Evolutionary conservation across 2,329 filamentous ascomycete genomes (phyloP).

Genomic region (Pyrenochaeta sp.): DNA sequence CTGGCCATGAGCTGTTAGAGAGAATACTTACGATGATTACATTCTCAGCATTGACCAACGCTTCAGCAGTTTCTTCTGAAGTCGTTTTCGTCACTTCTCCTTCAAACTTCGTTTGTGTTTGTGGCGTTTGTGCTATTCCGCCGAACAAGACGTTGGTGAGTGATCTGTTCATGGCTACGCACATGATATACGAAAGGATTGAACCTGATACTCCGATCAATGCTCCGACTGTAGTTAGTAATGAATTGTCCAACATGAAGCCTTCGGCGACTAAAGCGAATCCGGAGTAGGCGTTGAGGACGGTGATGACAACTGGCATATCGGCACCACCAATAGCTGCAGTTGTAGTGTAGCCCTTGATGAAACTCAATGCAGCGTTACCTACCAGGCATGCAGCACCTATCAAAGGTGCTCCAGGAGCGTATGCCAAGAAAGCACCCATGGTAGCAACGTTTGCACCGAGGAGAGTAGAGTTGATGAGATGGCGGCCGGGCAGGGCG

Average conservation of each 20-base stretch:
- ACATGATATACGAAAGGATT: conserved; percentile 74
- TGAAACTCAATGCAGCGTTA: conserved; percentile 80
- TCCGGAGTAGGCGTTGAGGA: conserved; percentile 89
- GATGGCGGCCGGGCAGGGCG: conserved; percentile 75
- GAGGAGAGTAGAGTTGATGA: conserved; percentile 77
- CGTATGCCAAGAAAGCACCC: conserved; percentile 83
- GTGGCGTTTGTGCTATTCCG: conserved; percentile 72
- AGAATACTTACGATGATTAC: conserved; percentile 75
- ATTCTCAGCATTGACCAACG: conserved; percentile 77
- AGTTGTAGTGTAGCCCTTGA: conserved; percentile 88
- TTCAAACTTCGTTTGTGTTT: conserved; percentile 76
- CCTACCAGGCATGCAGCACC: conserved; percentile 80
- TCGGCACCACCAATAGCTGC: conserved; percentile 91
- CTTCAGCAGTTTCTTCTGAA: conserved; percentile 81
- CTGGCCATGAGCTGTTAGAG: not conserved
- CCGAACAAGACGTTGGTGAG: conserved; percentile 91
- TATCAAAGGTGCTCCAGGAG: conserved; percentile 79
- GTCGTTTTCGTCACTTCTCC: conserved; percentile 80
- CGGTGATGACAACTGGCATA: conserved; percentile 92
- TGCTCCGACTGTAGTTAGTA: conserved; percentile 84
- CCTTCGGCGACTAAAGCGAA: conserved; percentile 91
- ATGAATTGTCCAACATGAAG: conserved; percentile 87
- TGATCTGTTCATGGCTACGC: conserved; percentile 89
- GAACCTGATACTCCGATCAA: conserved; percentile 89
- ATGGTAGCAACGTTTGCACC: conserved; percentile 82